Evolutionary conservation across 2,329 filamentous ascomycete species (phyloP), one percentile per base, ranked within the genome.

Genomic region (Didymella keratinophila): DNA sequence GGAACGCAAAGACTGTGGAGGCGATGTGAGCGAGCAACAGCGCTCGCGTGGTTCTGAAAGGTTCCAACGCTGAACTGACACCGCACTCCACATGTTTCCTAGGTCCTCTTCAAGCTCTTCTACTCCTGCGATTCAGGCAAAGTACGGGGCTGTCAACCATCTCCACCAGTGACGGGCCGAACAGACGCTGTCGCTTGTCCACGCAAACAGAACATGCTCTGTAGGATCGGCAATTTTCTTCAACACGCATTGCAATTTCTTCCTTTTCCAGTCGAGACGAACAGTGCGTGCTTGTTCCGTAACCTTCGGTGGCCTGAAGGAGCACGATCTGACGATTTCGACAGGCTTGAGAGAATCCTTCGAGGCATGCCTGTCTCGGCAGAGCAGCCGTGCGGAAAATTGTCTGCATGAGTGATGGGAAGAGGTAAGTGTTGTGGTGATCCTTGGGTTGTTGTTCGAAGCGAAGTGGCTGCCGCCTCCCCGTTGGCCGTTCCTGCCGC

Each of bases 211-310:
- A 36, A 28, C 25, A 54, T 12, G 7, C 21, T 25, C 28, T 43
- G 20, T 23, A 48, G 34, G 47, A 55, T 55, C 51, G 12, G n/a
- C 51, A 44, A 16, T 37, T 25, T 9, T 25, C 3, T n/a, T 30
- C 20, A 34, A 23, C 16, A 16, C 14, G 41, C 39, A 42, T 47
- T 39, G 52, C 36, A 55, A 59, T 47, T 28, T 34, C 39, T 36
- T 28, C 45, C 41, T 42, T 34, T 45, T 58, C 36, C 18, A 37
- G 32, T 25, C 5, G 20, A 34, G n/a, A 25, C 32, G 12, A 28
- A 41, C 49, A 53, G 45, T 53, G 50, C 56, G 27, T 48, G 39
- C 45, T 45, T 25, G 44, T 53, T 53, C 45, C 54, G 45, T 50
- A 50, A 54, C 56, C 12, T 16, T 44, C n/a, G 45, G 39, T 32